phyloP scores from a whole-genome alignment of 805 yeast species.

The Yamadazyma nakazawae region DNA sequence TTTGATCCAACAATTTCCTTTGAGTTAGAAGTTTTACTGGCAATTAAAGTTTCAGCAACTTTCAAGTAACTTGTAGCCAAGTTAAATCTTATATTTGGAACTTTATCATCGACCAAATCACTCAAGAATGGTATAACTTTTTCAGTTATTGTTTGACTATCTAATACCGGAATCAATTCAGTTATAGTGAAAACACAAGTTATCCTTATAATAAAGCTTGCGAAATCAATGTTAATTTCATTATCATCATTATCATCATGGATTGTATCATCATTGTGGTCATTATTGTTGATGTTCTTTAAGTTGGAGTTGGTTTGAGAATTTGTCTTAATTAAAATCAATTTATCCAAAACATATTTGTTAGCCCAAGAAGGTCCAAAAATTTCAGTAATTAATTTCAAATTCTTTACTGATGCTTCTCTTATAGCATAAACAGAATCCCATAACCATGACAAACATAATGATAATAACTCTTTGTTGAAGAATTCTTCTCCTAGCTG shows the following conservation, averaged over 20 bases:
- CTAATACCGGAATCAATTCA: constrained; percentile 72
- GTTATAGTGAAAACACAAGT: constrained; percentile 88
- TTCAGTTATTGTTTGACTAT: constrained; percentile 50
- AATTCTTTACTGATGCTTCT: constrained; percentile 88
- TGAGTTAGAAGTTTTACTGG: constrained; percentile 15
- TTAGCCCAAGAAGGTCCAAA: constrained; percentile 96
- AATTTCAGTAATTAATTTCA: constrained; percentile 73
- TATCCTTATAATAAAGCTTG: constrained; percentile 86
- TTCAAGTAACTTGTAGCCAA: constrained; percentile 80
- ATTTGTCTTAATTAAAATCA: constrained; percentile 40
- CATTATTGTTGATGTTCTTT: constrained; percentile 13
- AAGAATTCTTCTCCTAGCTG: constrained; percentile 92
- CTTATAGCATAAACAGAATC: constrained; percentile 95
- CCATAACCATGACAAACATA: constrained; percentile 98
- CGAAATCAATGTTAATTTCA: constrained; percentile 39
- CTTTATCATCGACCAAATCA: constrained; percentile 70
- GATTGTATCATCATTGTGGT: constrained; percentile 14
- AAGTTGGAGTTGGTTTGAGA: constrained; percentile 14
- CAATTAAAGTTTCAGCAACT: constrained; percentile 51
- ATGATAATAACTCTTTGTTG: constrained; percentile 83
- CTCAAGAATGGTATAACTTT: constrained; percentile 79
- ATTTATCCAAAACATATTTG: constrained; percentile 72
- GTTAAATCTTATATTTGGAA: constrained; percentile 94
- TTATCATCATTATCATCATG: constrained; percentile 24
- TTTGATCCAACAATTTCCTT: constrained; percentile 34